Percentiles rank a stretch among this genome's conserved stretches.
phyloP scores from a whole-genome alignment of 805 yeast species.

The Tetrapisispora phaffii region DNA sequence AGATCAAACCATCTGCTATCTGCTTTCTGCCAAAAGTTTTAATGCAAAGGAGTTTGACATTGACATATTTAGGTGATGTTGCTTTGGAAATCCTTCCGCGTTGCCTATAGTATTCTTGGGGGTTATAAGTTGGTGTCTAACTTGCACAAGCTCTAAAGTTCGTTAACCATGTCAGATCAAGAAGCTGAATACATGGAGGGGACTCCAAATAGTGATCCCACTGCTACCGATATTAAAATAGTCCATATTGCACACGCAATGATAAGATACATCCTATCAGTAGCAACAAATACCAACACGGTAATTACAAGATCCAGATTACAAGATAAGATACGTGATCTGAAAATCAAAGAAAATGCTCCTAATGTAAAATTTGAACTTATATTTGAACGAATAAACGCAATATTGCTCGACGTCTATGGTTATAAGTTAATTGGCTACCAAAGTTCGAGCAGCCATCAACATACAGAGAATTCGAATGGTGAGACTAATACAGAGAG shows the following conservation, averaged over 20 bases:
- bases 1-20: too few relatives aligned
- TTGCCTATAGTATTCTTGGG: too few relatives aligned
- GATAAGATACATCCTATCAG: slow-evolving; percentile 19
- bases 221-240: neutral
- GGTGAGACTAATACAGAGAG: neutral
- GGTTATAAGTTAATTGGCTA: slow-evolving; percentile 20
- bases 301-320: slow-evolving; percentile 16
- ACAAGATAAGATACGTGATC: slow-evolving; percentile 14
- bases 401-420: slow-evolving; percentile 17
- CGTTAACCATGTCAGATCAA: neutral
- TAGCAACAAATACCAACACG: slow-evolving; percentile 17
- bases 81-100: too few relatives aligned
- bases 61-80: too few relatives aligned
- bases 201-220: neutral
- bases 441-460: neutral
- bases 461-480: slow-evolving; percentile 8
- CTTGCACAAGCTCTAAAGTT: too few relatives aligned
- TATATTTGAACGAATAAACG: slow-evolving; percentile 12
- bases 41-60: too few relatives aligned
- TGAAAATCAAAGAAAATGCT: slow-evolving; percentile 13
- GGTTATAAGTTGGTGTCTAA: too few relatives aligned
- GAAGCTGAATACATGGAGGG: neutral
- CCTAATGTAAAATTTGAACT: slow-evolving; percentile 7
- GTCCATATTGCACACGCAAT: slow-evolving; percentile 11
- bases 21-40: too few relatives aligned